Evolutionary conservation across 345 rosid genomes (phyloP), one percentile per base, ranked within the genome.

Genomic region (Citrus maxima): DNA sequence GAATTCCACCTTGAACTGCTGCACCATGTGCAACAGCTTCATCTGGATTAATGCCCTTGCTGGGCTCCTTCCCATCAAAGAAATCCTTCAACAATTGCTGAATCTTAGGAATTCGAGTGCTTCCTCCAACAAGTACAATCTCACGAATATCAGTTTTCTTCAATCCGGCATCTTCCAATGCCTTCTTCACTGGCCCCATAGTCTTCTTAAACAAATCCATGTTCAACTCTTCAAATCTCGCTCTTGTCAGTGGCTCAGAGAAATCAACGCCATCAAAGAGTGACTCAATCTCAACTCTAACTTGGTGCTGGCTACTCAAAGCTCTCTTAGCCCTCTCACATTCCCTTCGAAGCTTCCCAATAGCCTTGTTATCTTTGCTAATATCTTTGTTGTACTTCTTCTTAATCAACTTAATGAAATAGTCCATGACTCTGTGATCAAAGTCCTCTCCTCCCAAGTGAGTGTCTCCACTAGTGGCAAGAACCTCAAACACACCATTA

Each of bases 11-110:
- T 49, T 89, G 91, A 51, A 91, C 85, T 3, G 94, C 90, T 0
- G 93, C 94, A 3, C 93, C 94, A 67, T 84, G 82, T 1, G 93
- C 89, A 4, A 89, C 91, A 18, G 91, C 94, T 78, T 91, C 91
- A 73, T 91, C 93, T 4, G 93, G 90, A 82, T 89, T 87, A 42
- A 88, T 77, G 34, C 88, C 89, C 74, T 82, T 88, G 73, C 73
- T 85, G 0, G 86, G 89, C 63, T 89, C 91, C 80, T 86, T 88
- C 40, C 91, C 90, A 22, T 85, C 84, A 25, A 90, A 90, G 77
- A 85, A 82, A 66, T 88, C 90, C 72, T 82, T 88, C 81, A 89
- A 70, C 77, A 89, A 4, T 62, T 89, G 84, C 73, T 83, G 91
- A 60, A 89, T 82, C 78, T 87, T 87, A 4, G 89, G 91, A 21